Percentiles rank a stretch among this genome's conserved stretches.
Conservation (phyloP, 495 filamentous ascomycete species). For the Choiromyces venosus region DNA sequence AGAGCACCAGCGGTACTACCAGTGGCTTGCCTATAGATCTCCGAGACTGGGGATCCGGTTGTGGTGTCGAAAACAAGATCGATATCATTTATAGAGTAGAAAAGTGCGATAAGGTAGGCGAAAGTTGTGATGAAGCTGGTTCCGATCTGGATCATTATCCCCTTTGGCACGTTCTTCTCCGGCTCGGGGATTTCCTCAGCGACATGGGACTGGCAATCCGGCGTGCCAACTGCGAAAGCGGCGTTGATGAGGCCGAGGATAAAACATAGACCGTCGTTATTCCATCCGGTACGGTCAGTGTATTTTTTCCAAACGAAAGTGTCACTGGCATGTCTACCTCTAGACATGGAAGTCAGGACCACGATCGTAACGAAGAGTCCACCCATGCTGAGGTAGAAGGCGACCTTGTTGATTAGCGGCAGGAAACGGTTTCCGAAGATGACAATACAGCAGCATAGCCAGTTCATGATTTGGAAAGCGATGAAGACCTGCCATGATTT, state of each 20-base stretch:
- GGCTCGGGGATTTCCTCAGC: conserved; percentile 75
- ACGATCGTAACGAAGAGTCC: conserved; percentile 68
- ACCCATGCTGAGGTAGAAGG: conserved; percentile 62
- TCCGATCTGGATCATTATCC: conserved; percentile 55
- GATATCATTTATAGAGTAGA: conserved; percentile 66
- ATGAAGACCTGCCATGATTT: conserved; percentile 73
- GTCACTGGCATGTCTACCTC: conserved; percentile 51
- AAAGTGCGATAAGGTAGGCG: conserved; percentile 66
- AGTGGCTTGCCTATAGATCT: conserved; percentile 75
- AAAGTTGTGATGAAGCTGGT: conserved; percentile 61
- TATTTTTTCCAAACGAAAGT: conserved; percentile 60
- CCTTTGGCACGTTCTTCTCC: conserved; percentile 58
- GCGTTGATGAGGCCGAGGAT: conserved; percentile 77
- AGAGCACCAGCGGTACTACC: conserved; percentile 54
- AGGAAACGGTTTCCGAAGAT: conserved; percentile 65
- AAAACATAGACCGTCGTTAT: conserved; percentile 67
- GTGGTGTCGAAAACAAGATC: conserved; percentile 52
- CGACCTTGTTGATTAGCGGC: conserved; percentile 60
- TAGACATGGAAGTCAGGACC: conserved; percentile 71
- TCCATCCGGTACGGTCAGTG: conserved; percentile 64
- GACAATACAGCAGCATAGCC: conserved; percentile 59
- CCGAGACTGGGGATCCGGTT: conserved; percentile 65
- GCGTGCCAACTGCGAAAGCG: conserved; percentile 77
- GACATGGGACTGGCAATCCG: conserved; percentile 69
- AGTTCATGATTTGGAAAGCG: conserved; percentile 60